Percentiles rank a stretch among this genome's conserved stretches.
These are phyloP conservation scores for Phyllosticta citrichinensis DNA, from an alignment of 2,329 filamentous ascomycete genomes.

Conservation along the genomic window DNA sequence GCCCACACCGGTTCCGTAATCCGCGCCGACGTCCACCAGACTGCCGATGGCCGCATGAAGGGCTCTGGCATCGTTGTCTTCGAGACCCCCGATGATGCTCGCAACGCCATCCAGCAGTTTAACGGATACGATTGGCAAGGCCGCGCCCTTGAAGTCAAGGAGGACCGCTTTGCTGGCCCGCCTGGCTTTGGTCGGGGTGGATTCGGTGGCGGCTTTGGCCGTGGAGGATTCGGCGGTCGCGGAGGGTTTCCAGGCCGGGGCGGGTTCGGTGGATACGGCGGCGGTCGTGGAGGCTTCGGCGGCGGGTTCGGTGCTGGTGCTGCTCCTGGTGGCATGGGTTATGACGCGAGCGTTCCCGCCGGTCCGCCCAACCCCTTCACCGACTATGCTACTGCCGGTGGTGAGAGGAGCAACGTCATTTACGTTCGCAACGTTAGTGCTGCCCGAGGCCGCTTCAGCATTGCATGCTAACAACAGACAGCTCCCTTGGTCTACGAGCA, in stretches of 20 bases:
- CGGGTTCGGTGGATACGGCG: slow-evolving; percentile 47
- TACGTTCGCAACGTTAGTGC: slow-evolving; percentile 90
- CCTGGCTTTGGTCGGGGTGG: slow-evolving; percentile 31
- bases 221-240: slow-evolving; percentile 46
- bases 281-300: slow-evolving; percentile 38
- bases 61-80: slow-evolving; percentile 96
- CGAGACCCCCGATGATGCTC: slow-evolving; percentile 86
- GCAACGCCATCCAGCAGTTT: slow-evolving; percentile 93
- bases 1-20: slow-evolving; percentile 48
- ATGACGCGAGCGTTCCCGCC: slow-evolving; percentile 41
- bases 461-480: slow-evolving; percentile 32
- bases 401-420: slow-evolving; percentile 73
- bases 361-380: slow-evolving; percentile 82
- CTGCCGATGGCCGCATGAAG: slow-evolving; percentile 86
- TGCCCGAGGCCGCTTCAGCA: neutral
- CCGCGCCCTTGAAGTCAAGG: slow-evolving; percentile 82
- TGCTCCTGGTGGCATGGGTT: slow-evolving; percentile 22
- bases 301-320: slow-evolving; percentile 31
- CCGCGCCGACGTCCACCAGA: slow-evolving; percentile 88
- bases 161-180: slow-evolving; percentile 78
- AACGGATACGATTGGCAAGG: slow-evolving; percentile 99
- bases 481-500: slow-evolving; percentile 98
- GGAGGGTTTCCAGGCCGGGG: slow-evolving; percentile 40
- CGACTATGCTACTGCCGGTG: slow-evolving; percentile 78
- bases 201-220: slow-evolving; percentile 42